Percentiles rank a stretch among this genome's conserved stretches.
Conservation (phyloP, 345 rosid species). For the Kandelia obovata region DNA sequence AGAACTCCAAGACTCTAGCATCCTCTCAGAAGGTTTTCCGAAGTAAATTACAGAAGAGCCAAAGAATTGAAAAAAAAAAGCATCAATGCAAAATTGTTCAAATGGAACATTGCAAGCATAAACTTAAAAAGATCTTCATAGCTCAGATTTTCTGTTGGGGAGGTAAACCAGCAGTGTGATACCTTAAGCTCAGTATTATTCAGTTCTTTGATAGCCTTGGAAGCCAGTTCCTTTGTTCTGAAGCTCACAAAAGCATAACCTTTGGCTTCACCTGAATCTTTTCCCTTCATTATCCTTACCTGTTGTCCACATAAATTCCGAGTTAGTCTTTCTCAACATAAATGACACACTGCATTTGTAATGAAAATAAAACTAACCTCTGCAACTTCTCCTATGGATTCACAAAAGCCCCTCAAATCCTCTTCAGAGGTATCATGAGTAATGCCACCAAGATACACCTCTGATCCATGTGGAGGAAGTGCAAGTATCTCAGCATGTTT, state of each 20-base stretch:
- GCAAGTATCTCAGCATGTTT: constrained; percentile 29
- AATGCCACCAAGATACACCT: constrained; percentile 35
- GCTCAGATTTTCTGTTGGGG: constrained; percentile 3
- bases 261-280: constrained; percentile 25
- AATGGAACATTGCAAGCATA: neutral
- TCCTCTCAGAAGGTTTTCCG: neutral
- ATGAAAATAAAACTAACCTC: constrained; percentile 20
- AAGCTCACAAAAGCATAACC: constrained; percentile 35
- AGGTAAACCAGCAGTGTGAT: neutral
- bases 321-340: constrained; percentile 1
- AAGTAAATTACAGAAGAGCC: neutral
- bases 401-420: constrained; percentile 26
- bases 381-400: constrained; percentile 28
- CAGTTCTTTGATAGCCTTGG: constrained; percentile 31
- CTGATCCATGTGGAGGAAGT: constrained; percentile 37
- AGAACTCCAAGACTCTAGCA: constrained; percentile 7
- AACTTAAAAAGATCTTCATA: neutral
- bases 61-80: neutral
- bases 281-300: constrained; percentile 36
- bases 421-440: constrained; percentile 24
- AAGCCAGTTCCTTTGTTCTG: constrained; percentile 30
- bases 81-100: neutral
- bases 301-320: constrained; percentile 3
- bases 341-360: neutral
- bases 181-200: constrained; percentile 31